Evolutionary conservation across 768 basidiomycete species (phyloP).

Genomic region (Termitomyces sp.): DNA sequence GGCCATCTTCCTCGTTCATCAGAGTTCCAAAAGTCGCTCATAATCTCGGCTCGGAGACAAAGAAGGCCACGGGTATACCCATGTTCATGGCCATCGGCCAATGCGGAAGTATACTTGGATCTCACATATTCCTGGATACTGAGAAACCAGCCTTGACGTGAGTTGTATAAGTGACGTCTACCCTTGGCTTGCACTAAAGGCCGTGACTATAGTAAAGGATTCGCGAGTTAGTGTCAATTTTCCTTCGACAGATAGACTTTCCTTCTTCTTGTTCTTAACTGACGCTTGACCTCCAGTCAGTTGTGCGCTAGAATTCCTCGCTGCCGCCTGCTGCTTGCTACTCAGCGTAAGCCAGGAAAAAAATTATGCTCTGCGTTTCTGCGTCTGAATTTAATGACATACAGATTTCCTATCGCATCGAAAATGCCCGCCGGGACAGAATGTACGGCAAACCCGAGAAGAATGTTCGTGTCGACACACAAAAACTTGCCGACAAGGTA

Average conservation of each 20-base stretch:
- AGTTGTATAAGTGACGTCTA: slow-evolving; percentile 13
- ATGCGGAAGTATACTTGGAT: slow-evolving; percentile 71
- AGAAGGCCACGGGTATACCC: slow-evolving; percentile 71
- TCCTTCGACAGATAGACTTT: neutral
- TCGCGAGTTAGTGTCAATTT: slow-evolving; percentile 35
- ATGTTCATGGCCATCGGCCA: slow-evolving; percentile 81
- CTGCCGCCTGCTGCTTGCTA: slow-evolving; percentile 44
- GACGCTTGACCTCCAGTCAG: slow-evolving; percentile 29
- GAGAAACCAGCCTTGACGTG: slow-evolving; percentile 67
- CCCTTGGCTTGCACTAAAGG: neutral
- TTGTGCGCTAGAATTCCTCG: slow-evolving; percentile 50
- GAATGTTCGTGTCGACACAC: slow-evolving; percentile 51
- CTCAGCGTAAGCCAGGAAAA: slow-evolving; percentile 36
- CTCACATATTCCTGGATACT: slow-evolving; percentile 61
- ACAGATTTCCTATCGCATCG: slow-evolving; percentile 58
- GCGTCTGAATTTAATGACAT: neutral
- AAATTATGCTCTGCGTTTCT: neutral
- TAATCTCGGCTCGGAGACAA: slow-evolving; percentile 74
- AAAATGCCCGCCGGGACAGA: slow-evolving; percentile 53
- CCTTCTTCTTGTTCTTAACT: neutral
- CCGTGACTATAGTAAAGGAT: slow-evolving; percentile 45
- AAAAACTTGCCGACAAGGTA: slow-evolving; percentile 64
- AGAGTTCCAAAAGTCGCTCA: slow-evolving; percentile 41
- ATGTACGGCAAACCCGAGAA: slow-evolving; percentile 45
- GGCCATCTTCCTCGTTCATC: neutral